These are phyloP conservation scores for Leucogyrophana mollusca DNA, from an alignment of 768 basidiomycete genomes.

Conservation along the genomic window DNA sequence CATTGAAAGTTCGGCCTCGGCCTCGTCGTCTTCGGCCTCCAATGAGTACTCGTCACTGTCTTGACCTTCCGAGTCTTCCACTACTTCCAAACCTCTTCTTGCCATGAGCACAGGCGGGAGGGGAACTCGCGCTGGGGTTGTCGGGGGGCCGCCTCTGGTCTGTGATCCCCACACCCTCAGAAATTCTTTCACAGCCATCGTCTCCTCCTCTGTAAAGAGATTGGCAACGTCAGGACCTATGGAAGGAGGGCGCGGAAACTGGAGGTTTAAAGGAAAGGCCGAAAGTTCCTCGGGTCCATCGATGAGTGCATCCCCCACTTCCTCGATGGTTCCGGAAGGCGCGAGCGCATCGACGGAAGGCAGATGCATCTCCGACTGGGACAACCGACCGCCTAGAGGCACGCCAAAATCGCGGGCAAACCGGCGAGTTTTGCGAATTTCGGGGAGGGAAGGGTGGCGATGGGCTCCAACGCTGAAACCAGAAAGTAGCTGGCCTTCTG, in stretches of 20 bases:
- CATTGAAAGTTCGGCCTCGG: slow-evolving; percentile 5
- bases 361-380: too few species aligned
- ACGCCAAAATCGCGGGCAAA: slow-evolving; percentile 8
- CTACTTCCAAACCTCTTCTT: too few species aligned
- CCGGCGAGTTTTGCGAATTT: slow-evolving; percentile 7
- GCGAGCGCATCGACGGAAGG: too few species aligned
- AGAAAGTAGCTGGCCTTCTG: not conserved
- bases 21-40: slow-evolving; percentile 10
- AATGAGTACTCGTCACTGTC: slow-evolving; percentile 14
- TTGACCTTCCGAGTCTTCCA: not conserved
- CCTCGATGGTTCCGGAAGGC: too few species aligned
- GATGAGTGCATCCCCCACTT: too few species aligned
- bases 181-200: slow-evolving; percentile 11
- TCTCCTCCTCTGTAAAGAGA: slow-evolving; percentile 12
- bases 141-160: not conserved
- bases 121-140: too few species aligned
- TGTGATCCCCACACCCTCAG: slow-evolving; percentile 14
- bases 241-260: slow-evolving; percentile 4
- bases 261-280: not conserved
- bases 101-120: too few species aligned
- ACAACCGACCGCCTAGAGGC: not conserved
- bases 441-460: not conserved
- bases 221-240: not conserved
- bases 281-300: not conserved
- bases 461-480: not conserved